These are phyloP conservation scores for Cucumis hystrix DNA, from an alignment of 306 rosid genomes.

Conservation along the genomic window DNA sequence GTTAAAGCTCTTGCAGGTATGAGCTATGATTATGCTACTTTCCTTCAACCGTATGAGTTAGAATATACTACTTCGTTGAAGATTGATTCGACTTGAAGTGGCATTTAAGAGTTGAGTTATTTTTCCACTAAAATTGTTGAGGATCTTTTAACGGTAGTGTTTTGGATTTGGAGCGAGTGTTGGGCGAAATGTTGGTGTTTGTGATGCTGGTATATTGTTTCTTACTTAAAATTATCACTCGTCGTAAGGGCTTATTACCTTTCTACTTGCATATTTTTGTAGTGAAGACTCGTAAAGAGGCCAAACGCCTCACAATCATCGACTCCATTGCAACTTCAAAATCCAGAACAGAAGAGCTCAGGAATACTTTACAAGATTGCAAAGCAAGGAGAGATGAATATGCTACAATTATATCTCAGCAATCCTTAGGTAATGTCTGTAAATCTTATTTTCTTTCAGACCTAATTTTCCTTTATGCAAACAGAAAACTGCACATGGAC, in stretches of 20 bases:
- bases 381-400: constrained; percentile 37
- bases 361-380: constrained; percentile 25
- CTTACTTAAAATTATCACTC: not conserved
- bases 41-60: not conserved
- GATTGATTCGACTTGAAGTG: not conserved
- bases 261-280: constrained; percentile 8
- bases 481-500: not conserved
- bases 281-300: constrained; percentile 81
- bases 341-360: constrained; percentile 39
- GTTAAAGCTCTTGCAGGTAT: constrained; percentile 72
- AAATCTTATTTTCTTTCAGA: not conserved
- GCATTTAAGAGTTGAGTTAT: not conserved
- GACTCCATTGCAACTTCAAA: constrained; percentile 52
- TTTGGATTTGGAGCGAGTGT: not conserved
- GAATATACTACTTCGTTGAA: not conserved
- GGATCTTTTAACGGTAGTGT: not conserved
- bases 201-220: not conserved
- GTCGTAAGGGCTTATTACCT: not conserved
- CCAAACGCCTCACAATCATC: constrained; percentile 47
- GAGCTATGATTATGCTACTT: not conserved
- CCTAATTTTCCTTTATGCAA: not conserved
- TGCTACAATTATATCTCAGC: constrained; percentile 32
- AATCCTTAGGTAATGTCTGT: constrained; percentile 32
- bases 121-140: not conserved
- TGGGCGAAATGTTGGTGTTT: not conserved